A percentile compares a stretch with the other conserved stretches of the same genome.
Evolutionary conservation across 345 rosid species (phyloP).

Genomic region (rapeseed (Brassica napus)): DNA sequence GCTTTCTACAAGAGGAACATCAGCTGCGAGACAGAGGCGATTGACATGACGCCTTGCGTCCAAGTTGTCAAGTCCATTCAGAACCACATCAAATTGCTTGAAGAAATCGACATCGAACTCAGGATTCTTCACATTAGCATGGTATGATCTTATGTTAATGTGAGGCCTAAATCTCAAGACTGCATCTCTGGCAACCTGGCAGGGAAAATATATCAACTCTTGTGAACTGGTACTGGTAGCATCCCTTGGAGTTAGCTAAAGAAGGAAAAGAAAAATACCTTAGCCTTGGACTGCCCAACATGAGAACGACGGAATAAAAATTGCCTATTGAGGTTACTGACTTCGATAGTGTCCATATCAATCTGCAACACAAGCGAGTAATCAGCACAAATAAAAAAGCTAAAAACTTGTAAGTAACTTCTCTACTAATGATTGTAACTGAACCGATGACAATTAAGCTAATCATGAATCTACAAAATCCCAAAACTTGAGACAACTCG

Average conservation of each 20-base stretch:
- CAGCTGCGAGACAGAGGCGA: conserved; percentile 96
- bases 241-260: background rate
- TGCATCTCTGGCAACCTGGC: conserved; percentile 95
- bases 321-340: conserved; percentile 95
- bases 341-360: conserved; percentile 99
- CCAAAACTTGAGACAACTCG: too few species aligned
- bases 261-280: conserved; percentile 44
- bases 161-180: conserved; percentile 89
- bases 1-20: conserved; percentile 95
- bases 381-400: background rate
- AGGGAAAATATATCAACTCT: background rate
- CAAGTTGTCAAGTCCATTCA: conserved; percentile 96
- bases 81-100: conserved; percentile 88
- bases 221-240: background rate
- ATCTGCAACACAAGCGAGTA: conserved; percentile 55
- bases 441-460: background rate
- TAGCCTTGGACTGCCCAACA: conserved; percentile 98
- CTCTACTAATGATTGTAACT: background rate
- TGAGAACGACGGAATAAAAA: conserved; percentile 88
- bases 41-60: conserved; percentile 97
- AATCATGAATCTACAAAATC: too few species aligned
- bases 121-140: conserved; percentile 86
- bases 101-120: conserved; percentile 85
- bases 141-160: conserved; percentile 79
- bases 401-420: background rate